Conservation (phyloP, 805 yeast genomes). For the Yamadazyma olivae region DNA sequence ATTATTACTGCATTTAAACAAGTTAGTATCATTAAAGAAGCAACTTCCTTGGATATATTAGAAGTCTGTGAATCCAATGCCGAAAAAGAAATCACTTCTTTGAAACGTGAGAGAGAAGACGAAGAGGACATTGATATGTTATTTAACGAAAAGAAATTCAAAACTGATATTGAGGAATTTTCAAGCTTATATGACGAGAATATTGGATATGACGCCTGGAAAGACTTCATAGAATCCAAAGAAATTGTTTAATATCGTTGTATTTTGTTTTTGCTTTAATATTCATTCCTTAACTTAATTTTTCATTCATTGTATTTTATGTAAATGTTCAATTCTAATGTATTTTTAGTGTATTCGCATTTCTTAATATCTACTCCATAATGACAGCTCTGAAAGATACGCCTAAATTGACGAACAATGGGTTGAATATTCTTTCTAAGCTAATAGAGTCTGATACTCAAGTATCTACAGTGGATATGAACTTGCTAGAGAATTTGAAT, state of each 20-base stretch:
- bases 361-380: background rate
- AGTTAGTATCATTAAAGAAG: constrained; percentile 35
- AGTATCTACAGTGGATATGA: constrained; percentile 43
- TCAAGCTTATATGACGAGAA: constrained; percentile 16
- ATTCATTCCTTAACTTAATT: too few relatives aligned
- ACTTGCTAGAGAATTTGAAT: constrained; percentile 51
- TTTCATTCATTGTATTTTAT: background rate
- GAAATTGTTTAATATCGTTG: background rate
- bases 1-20: constrained; percentile 46
- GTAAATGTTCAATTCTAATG: background rate
- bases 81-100: constrained; percentile 1
- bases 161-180: constrained; percentile 19
- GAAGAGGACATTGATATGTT: constrained; percentile 33
- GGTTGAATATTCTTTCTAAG: constrained; percentile 26
- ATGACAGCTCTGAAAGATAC: constrained; percentile 29
- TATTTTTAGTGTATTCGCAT: background rate
- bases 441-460: constrained; percentile 41
- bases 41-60: constrained; percentile 23
- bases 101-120: constrained; percentile 23
- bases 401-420: constrained; percentile 22
- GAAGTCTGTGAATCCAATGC: constrained; percentile 16
- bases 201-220: constrained; percentile 12
- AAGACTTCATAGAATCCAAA: constrained; percentile 4
- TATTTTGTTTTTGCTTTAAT: background rate
- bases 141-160: constrained; percentile 34